Conservation (phyloP, 2,329 filamentous ascomycete genomes). For the Pestalotiopsis sp. region DNA sequence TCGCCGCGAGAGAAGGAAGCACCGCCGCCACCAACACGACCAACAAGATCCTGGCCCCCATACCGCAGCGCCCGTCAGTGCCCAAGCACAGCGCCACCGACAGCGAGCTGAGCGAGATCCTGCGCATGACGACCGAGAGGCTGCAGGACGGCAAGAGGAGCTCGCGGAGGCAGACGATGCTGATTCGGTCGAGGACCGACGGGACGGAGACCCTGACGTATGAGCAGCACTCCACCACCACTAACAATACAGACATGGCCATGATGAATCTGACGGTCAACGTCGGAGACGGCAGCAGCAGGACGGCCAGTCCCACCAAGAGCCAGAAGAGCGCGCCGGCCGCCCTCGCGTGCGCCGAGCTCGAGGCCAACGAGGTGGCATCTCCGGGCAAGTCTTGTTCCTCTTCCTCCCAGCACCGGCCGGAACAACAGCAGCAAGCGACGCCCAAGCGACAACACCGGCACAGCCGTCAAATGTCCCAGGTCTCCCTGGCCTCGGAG, state of each 20-base stretch:
- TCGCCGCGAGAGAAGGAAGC: slow-evolving; percentile 15
- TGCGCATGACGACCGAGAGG: slow-evolving; percentile 55
- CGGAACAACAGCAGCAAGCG: neutral
- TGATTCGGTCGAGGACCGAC: slow-evolving; percentile 14
- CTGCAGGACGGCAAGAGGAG: slow-evolving; percentile 42
- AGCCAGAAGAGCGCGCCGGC: slow-evolving; percentile 33
- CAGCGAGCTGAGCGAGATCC: slow-evolving; percentile 52
- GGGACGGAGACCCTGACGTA: neutral
- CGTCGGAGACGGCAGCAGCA: slow-evolving; percentile 10
- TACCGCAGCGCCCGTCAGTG: slow-evolving; percentile 8
- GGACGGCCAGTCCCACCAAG: slow-evolving; percentile 28
- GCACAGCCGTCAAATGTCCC: slow-evolving; percentile 33
- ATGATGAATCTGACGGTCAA: slow-evolving; percentile 2
- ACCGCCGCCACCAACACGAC: slow-evolving; percentile 13
- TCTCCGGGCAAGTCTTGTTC: neutral
- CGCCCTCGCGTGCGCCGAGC: slow-evolving; percentile 23
- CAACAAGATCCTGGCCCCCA: slow-evolving; percentile 22
- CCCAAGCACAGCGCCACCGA: slow-evolving; percentile 41
- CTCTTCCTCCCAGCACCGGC: neutral
- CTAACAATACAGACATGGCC: too few species aligned
- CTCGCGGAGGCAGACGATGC: slow-evolving; percentile 30
- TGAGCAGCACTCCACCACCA: neutral
- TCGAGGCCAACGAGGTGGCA: slow-evolving; percentile 20
- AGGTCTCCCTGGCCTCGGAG: slow-evolving; percentile 36
- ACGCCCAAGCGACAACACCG: neutral